Evolutionary conservation across 805 yeast species (phyloP).

Genomic region (Myxozyma neotropica): DNA sequence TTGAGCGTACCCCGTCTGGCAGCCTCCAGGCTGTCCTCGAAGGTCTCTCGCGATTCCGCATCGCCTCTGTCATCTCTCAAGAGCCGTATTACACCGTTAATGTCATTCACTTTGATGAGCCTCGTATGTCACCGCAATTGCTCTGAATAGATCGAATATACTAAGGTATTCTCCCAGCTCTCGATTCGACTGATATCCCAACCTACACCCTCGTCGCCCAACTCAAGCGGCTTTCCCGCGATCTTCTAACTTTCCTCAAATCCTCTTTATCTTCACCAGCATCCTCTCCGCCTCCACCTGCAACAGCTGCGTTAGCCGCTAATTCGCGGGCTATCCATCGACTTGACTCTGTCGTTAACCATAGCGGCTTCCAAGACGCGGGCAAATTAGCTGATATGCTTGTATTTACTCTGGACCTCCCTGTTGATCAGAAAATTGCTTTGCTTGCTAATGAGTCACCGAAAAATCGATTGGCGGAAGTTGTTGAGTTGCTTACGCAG

Average conservation of each 20-base stretch:
- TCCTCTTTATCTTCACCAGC: neutral
- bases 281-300: neutral
- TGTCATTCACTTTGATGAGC: conserved; percentile 3
- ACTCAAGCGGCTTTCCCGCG: conserved; percentile 30
- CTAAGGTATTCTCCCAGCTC: too few relatives aligned
- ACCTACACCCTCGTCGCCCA: conserved; percentile 31
- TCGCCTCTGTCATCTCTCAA: neutral
- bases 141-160: too few relatives aligned
- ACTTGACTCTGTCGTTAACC: conserved; percentile 24
- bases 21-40: conserved; percentile 32
- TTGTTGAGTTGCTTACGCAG: conserved; percentile 27
- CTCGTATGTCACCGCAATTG: too few relatives aligned
- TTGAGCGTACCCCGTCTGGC: conserved; percentile 29
- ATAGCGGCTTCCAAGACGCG: conserved; percentile 34
- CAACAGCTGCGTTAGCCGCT: neutral
- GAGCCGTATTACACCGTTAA: neutral
- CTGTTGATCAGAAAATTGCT: conserved; percentile 38
- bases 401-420: conserved; percentile 43
- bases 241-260: conserved; percentile 23
- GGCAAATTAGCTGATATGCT: conserved; percentile 43
- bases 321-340: conserved; percentile 18
- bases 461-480: conserved; percentile 34
- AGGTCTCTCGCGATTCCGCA: conserved; percentile 32
- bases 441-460: conserved; percentile 39
- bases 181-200: conserved; percentile 29